phyloP scores from a whole-genome alignment of 177 flowering plant species.

The Vitis hybrid region DNA sequence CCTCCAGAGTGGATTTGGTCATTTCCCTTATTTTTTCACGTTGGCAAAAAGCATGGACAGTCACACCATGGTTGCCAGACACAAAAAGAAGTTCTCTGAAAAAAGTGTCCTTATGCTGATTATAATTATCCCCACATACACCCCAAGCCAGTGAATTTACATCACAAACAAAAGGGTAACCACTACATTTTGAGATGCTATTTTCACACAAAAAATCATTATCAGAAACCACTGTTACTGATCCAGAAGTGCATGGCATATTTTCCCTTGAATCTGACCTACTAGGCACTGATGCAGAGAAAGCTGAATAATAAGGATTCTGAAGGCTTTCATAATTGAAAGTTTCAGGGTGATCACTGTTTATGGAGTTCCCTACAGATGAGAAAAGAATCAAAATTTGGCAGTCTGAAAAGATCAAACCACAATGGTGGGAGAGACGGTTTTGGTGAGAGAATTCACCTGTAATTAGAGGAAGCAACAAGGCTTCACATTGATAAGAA shows the following conservation, averaged over 20 bases:
- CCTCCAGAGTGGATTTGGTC: constrained; percentile 20
- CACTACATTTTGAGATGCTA: constrained; percentile 26
- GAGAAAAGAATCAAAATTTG: background rate
- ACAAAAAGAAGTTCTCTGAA: constrained; percentile 84
- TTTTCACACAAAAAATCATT: constrained; percentile 20
- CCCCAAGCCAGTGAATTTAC: constrained; percentile 93
- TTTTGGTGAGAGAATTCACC: constrained; percentile 33
- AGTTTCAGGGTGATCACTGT: constrained; percentile 17
- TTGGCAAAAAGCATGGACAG: constrained; percentile 75
- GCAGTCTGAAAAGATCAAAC: background rate
- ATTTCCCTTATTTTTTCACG: constrained; percentile 21
- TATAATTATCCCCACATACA: constrained; percentile 61
- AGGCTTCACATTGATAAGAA: constrained; percentile 70
- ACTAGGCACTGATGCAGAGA: constrained; percentile 18
- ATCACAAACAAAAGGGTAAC: constrained; percentile 53
- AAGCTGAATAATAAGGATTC: constrained; percentile 18
- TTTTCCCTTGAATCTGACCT: constrained; percentile 34
- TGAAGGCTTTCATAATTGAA: constrained; percentile 14
- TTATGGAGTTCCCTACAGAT: constrained; percentile 32
- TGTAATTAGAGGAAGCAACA: constrained; percentile 61
- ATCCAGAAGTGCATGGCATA: constrained; percentile 41
- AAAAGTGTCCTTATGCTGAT: constrained; percentile 44
- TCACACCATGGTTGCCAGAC: constrained; percentile 66
- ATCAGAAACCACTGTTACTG: constrained; percentile 27
- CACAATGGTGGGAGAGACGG: background rate